Evolutionary conservation across 345 rosid genomes (phyloP), one percentile per base, ranked within the genome.

Genomic region (Dimocarpus longan): DNA sequence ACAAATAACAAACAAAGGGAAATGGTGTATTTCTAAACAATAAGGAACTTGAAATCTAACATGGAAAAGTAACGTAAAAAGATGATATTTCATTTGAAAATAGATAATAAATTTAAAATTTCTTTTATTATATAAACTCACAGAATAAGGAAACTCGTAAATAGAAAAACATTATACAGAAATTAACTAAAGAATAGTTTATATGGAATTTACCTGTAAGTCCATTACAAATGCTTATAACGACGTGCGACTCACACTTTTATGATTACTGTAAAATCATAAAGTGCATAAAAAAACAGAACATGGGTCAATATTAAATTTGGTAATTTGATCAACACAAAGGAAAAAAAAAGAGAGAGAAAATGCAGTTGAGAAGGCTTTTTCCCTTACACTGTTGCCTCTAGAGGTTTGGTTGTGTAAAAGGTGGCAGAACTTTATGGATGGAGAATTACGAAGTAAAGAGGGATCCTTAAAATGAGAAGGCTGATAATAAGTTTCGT

Each of bases 131-230:
- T 42, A 43, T 32, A 19, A 5, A 13, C 16, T 16, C 28, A 10
- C 4, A 10, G n/a, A 28, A 65, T 65, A 65, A 50, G 48, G 0
- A 46, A 5, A 9, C 24, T 70, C 37, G 22, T 70, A 18, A 28
- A 40, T 22, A 9, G 39, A 40, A 4, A 21, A 3, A 2, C 3
- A 2, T 4, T 67, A 8, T 18, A 19, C 10, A 8, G 44, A 42
- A 42, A 42, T 42, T 54, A 54, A 54, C 12, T 11, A 1, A 16
- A 54, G n/a, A 46, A 37, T 12, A 21, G 44, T 7, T 7, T 60
- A 24, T 42, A 15, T 43, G 13, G 18, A 62, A 62, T 63, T 74
- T 8, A 74, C 59, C 69, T 62, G 77, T 43, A 24, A 74, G 15
- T 63, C 42, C 42, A 16, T 43, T 40, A 9, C 69, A 44, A 60